Conservation (phyloP, 768 basidiomycete species). For the Lyophyllum atratum region DNA sequence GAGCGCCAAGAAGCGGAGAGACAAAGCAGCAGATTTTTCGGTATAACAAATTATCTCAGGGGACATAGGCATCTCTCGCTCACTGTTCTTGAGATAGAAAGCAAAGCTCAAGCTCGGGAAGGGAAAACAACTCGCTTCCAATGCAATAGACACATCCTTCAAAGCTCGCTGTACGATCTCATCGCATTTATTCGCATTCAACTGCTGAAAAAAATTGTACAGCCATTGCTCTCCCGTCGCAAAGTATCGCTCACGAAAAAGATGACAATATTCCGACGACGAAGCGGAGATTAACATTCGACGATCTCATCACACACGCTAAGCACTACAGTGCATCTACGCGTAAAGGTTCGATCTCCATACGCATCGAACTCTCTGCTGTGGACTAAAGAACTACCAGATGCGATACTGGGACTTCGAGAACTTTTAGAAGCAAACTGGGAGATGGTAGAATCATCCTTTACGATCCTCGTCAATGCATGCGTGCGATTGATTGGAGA, state of each 20-base stretch:
- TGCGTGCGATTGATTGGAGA: constrained; percentile 78
- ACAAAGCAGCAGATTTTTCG: constrained; percentile 85
- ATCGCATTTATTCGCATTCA: background rate
- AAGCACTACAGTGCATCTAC: constrained; percentile 83
- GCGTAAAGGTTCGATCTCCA: constrained; percentile 60
- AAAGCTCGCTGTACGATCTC: constrained; percentile 80
- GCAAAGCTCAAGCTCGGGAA: constrained; percentile 96
- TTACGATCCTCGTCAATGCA: constrained; percentile 58
- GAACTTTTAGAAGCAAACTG: constrained; percentile 72
- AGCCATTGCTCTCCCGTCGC: constrained; percentile 91
- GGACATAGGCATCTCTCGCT: background rate
- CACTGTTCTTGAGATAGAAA: constrained; percentile 58
- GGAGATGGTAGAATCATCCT: constrained; percentile 48
- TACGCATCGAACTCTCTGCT: background rate
- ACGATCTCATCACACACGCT: constrained; percentile 74
- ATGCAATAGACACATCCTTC: constrained; percentile 95
- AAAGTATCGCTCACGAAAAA: constrained; percentile 69
- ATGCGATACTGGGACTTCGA: constrained; percentile 71
- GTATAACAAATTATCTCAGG: constrained; percentile 36
- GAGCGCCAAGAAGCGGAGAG: constrained; percentile 82
- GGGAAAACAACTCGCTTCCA: constrained; percentile 78
- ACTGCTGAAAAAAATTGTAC: background rate
- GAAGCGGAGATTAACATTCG: constrained; percentile 70
- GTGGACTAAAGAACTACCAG: constrained; percentile 34
- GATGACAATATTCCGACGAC: constrained; percentile 67